Percentiles rank a stretch among this genome's conserved stretches.
These are phyloP conservation scores for Pyricularia sp. DNA, from an alignment of 2,329 filamentous ascomycete genomes.

Conservation along the genomic window DNA sequence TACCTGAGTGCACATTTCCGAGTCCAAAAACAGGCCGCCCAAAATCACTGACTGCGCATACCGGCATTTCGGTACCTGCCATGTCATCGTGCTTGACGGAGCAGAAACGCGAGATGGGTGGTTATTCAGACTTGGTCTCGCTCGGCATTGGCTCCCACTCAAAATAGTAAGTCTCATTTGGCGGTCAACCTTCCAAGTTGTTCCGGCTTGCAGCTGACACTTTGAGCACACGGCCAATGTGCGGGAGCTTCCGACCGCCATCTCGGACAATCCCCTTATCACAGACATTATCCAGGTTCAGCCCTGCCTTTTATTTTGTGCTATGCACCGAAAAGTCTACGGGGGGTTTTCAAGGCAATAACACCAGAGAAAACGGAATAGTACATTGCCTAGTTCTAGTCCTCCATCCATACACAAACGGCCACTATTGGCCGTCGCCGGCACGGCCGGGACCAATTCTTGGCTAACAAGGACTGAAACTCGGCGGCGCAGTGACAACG, in stretches of 20 bases:
- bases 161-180: not conserved
- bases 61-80: not conserved
- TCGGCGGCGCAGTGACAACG: slow-evolving; percentile 19
- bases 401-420: not conserved
- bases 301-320: not conserved
- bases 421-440: not conserved
- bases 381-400: not conserved
- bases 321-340: not conserved
- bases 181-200: not conserved
- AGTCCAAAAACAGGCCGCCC: not conserved
- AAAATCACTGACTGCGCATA: not conserved
- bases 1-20: not conserved
- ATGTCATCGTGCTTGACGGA: not conserved
- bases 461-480: slow-evolving; percentile 18
- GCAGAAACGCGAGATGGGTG: not conserved
- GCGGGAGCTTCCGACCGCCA: slow-evolving; percentile 11
- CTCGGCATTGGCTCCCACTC: not conserved
- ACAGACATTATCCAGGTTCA: not conserved
- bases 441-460: not conserved
- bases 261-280: slow-evolving; percentile 6
- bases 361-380: not conserved
- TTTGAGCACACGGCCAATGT: slow-evolving; percentile 14
- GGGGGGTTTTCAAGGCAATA: not conserved
- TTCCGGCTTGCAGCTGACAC: not conserved
- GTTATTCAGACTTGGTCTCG: not conserved